Base-by-base conservation (phyloP, 1,139 yeast species). In the Zygotorulaspora mrakii region DNA sequence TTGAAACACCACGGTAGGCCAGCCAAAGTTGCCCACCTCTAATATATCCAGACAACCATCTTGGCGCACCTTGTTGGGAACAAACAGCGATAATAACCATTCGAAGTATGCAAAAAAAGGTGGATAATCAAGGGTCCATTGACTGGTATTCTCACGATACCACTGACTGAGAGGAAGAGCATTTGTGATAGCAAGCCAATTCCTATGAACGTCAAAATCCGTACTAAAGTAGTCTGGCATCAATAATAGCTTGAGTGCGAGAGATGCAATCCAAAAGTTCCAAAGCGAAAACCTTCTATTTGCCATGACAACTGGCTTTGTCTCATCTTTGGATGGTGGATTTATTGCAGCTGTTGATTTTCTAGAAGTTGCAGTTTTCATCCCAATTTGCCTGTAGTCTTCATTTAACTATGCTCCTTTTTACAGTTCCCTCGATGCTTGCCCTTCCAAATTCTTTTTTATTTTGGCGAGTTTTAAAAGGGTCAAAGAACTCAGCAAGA, bases 91-190 rank as follows among this genome's bases (percentile, higher is more conserved):
- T 40, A 91, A 61, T 1, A 71, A 29, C 83, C 89, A 87, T 61
- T 91, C 98, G 54, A 91, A 89, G 61, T 87, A 88, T 0, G 98
- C 98, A 62, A 91, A 91, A 57, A 88, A 86, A 1, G 99, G 99
- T 4, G 99, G 98, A 64, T 91, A 91, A 64, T 91, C 98, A 37
- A 94, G 67, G 0, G 98, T 91, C 97, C 98, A 91, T 59, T 84
- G 91, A 28, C 86, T 82, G 0, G 95, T 88, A 17, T 71, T 66
- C 54, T 91, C 96, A 32, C 71, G 62, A 59, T 91, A 91, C 99
- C 99, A 91, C 42, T 82, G 62, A 9, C 67, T 66, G 11, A 89
- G 41, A 0, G 97, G 97, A 24, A 89, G 64, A n/a, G 73, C 73
- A 53, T 79, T 67, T 2, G 98, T 91, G 33, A 91, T 81, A 0